Conservation (phyloP, 2,329 filamentous ascomycete genomes). For the Botrytis pseudocinerea region DNA sequence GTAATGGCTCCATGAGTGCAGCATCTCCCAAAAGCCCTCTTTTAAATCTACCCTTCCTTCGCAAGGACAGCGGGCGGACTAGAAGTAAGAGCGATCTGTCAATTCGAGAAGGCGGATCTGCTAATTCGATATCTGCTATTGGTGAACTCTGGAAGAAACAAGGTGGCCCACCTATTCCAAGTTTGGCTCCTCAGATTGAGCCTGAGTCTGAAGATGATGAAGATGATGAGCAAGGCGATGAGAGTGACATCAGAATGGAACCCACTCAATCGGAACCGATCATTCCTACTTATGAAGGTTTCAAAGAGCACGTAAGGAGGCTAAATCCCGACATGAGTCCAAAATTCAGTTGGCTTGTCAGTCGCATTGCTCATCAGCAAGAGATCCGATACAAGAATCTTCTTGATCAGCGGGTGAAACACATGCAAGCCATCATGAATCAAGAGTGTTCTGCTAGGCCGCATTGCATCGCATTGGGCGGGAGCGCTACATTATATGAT, state of each 20-base stretch:
- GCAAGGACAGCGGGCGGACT: constrained; percentile 54
- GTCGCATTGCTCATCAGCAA: constrained; percentile 82
- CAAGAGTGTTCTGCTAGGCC: constrained; percentile 59
- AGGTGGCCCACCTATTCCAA: constrained; percentile 59
- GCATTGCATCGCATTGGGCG: constrained; percentile 67
- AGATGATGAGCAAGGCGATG: constrained; percentile 63
- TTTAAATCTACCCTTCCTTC: constrained; percentile 44
- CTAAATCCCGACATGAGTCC: constrained; percentile 72
- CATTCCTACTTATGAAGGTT: constrained; percentile 72
- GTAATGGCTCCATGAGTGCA: constrained; percentile 61
- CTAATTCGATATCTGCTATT: constrained; percentile 39
- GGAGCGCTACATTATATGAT: constrained; percentile 62
- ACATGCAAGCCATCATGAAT: constrained; percentile 59
- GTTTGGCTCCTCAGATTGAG: constrained; percentile 50
- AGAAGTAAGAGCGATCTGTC: constrained; percentile 49
- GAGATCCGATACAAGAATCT: constrained; percentile 76
- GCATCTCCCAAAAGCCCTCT: constrained; percentile 51
- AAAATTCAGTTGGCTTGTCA: constrained; percentile 63
- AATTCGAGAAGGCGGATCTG: background rate
- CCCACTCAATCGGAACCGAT: constrained; percentile 65
- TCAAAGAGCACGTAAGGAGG: constrained; percentile 69
- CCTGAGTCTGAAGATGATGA: constrained; percentile 53
- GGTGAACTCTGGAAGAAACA: constrained; percentile 56
- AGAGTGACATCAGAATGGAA: constrained; percentile 62
- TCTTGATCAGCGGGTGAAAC: constrained; percentile 68